Conservation (phyloP, 495 filamentous ascomycete species). For the Lophiotrema nucula region DNA sequence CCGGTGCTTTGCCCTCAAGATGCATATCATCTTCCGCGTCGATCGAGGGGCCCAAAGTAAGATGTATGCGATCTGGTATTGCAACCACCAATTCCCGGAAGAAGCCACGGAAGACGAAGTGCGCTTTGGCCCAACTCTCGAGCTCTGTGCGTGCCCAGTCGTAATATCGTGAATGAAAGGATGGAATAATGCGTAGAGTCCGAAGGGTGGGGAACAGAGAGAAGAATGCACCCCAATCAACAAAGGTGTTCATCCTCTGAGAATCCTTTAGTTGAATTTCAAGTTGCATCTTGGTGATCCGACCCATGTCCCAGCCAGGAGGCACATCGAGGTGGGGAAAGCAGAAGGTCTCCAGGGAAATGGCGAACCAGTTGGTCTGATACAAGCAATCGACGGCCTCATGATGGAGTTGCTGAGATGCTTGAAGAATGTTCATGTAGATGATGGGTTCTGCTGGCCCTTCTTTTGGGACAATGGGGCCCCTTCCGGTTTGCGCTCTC, state of each 20-base stretch:
- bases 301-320: constrained; percentile 16
- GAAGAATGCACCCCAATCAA: constrained; percentile 26
- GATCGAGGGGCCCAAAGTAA: constrained; percentile 11
- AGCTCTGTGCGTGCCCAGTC: constrained; percentile 24
- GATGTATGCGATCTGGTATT: constrained; percentile 6
- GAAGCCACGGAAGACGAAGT: constrained; percentile 24
- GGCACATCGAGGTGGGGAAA: constrained; percentile 6
- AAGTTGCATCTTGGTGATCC: constrained; percentile 27
- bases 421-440: constrained; percentile 15
- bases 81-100: constrained; percentile 17
- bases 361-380: constrained; percentile 27
- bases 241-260: constrained; percentile 23
- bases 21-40: constrained; percentile 13
- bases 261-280: constrained; percentile 29
- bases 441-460: constrained; percentile 13
- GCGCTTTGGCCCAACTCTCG: constrained; percentile 5
- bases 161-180: constrained; percentile 23
- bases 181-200: constrained; percentile 24
- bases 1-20: constrained; percentile 6
- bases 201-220: constrained; percentile 2
- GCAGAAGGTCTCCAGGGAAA: constrained; percentile 14
- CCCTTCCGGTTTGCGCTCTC: constrained; percentile 6
- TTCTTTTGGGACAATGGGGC: constrained; percentile 18
- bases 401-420: constrained; percentile 17
- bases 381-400: constrained; percentile 23